phyloP scores from a whole-genome alignment of 2,329 filamentous ascomycete genomes.

The Leptographium flavum region DNA sequence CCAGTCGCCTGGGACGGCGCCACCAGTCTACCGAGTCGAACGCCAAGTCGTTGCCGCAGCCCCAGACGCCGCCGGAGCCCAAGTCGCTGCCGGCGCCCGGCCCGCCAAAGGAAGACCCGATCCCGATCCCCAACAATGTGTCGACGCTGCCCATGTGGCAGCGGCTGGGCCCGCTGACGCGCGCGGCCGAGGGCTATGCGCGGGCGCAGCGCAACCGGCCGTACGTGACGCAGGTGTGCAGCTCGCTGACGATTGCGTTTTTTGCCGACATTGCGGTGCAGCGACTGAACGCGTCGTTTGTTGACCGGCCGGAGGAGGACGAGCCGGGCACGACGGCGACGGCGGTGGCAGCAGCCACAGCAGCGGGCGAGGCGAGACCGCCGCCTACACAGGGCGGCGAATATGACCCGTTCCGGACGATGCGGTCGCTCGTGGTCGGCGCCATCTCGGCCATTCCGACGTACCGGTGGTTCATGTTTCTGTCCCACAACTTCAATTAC shows the following conservation, averaged over 20 bases:
- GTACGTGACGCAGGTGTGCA: conserved; percentile 65
- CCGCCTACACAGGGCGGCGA: too few relatives aligned
- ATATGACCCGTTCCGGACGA: conserved; percentile 57
- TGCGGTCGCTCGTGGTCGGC: conserved; percentile 61
- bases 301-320: conserved; percentile 19
- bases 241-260: conserved; percentile 64
- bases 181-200: conserved; percentile 45
- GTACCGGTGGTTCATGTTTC: conserved; percentile 65
- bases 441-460: conserved; percentile 59
- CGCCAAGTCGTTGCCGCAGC: background rate
- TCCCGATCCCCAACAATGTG: conserved; percentile 28
- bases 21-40: background rate
- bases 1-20: background rate
- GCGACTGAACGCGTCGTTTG: conserved; percentile 34
- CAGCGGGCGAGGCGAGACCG: background rate
- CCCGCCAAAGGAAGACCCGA: conserved; percentile 17
- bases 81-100: conserved; percentile 10
- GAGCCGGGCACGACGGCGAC: background rate
- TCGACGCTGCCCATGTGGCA: conserved; percentile 36
- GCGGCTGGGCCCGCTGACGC: conserved; percentile 41
- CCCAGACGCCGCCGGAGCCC: background rate
- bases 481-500: conserved; percentile 76
- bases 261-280: conserved; percentile 68
- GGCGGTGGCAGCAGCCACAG: background rate
- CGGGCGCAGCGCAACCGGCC: conserved; percentile 58